These are phyloP conservation scores for Phytophthora crassamura DNA, from an alignment of 352 stramenopile genomes.

Conservation along the genomic window DNA sequence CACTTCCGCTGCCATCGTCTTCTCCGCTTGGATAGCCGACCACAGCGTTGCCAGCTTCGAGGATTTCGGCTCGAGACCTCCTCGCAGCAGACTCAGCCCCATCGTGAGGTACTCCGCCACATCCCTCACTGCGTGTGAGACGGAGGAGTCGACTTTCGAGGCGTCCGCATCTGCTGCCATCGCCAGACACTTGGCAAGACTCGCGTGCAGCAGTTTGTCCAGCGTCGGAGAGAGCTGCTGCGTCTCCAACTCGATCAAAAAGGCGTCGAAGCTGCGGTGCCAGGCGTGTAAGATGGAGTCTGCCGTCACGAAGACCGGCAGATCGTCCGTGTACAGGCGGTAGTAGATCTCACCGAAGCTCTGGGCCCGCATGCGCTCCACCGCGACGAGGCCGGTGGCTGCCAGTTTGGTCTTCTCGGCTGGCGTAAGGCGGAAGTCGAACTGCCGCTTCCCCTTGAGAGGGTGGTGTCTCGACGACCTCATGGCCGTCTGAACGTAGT, in stretches of 20 bases:
- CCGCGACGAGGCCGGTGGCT: slow-evolving; percentile 18
- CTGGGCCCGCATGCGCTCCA: slow-evolving; percentile 8
- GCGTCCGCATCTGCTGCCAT: not conserved
- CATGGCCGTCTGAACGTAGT: slow-evolving; percentile 11
- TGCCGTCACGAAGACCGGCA: slow-evolving; percentile 42
- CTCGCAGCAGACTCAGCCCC: slow-evolving; percentile 19
- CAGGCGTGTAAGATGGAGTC: slow-evolving; percentile 46
- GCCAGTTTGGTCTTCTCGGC: slow-evolving; percentile 24
- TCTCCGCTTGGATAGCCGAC: slow-evolving; percentile 4
- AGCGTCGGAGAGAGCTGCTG: slow-evolving; percentile 3
- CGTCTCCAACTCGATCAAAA: slow-evolving; percentile 26
- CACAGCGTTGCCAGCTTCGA: slow-evolving; percentile 1
- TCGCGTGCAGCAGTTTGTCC: slow-evolving; percentile 7
- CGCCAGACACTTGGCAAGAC: slow-evolving; percentile 1
- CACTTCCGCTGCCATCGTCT: not conserved
- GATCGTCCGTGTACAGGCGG: slow-evolving; percentile 33
- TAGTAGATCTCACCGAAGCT: slow-evolving; percentile 42
- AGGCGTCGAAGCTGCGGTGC: slow-evolving; percentile 43
- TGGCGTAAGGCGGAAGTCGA: slow-evolving; percentile 34
- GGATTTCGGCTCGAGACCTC: not conserved
- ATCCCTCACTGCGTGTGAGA: slow-evolving; percentile 8
- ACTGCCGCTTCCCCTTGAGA: slow-evolving; percentile 19
- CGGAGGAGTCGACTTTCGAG: not conserved
- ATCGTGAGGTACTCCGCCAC: slow-evolving; percentile 27
- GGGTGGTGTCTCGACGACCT: slow-evolving; percentile 12